phyloP scores from a whole-genome alignment of 129 eudicot species.

The Chrysanthemum makinoi region DNA sequence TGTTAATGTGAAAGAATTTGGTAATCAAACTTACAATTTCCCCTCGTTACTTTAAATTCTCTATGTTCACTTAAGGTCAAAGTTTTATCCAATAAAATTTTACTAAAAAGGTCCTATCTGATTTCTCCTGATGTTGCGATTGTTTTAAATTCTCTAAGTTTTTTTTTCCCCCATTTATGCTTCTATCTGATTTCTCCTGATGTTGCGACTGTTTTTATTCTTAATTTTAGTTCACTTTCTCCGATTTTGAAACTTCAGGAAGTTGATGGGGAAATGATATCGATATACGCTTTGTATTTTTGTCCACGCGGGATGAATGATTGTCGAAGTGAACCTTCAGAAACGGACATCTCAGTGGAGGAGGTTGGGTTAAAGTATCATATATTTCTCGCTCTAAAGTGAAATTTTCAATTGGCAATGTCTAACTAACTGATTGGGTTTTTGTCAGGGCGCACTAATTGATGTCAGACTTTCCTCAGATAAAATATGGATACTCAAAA shows the following conservation, averaged over 20 bases:
- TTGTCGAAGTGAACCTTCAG: conserved; percentile 46
- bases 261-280: conserved; percentile 41
- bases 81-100: too few species aligned
- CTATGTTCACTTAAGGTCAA: too few species aligned
- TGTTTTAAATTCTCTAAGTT: too few species aligned
- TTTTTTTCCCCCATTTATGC: too few species aligned
- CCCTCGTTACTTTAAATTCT: too few species aligned
- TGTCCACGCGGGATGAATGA: conserved; percentile 48
- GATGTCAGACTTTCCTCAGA: conserved; percentile 66
- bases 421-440: conserved; percentile 16
- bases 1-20: too few species aligned
- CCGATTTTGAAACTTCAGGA: conserved; percentile 37
- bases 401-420: neutral
- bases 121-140: too few species aligned
- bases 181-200: too few species aligned
- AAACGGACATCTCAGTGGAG: conserved; percentile 45
- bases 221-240: conserved; percentile 1
- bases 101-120: too few species aligned
- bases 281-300: conserved; percentile 47
- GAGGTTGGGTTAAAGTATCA: conserved; percentile 45
- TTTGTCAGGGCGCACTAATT: conserved; percentile 55
- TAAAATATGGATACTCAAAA: conserved; percentile 77
- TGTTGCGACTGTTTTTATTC: too few species aligned
- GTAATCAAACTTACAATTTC: too few species aligned
- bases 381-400: neutral